These are phyloP conservation scores for Suillus lakei DNA, from an alignment of 768 basidiomycete species.

Conservation along the genomic window DNA sequence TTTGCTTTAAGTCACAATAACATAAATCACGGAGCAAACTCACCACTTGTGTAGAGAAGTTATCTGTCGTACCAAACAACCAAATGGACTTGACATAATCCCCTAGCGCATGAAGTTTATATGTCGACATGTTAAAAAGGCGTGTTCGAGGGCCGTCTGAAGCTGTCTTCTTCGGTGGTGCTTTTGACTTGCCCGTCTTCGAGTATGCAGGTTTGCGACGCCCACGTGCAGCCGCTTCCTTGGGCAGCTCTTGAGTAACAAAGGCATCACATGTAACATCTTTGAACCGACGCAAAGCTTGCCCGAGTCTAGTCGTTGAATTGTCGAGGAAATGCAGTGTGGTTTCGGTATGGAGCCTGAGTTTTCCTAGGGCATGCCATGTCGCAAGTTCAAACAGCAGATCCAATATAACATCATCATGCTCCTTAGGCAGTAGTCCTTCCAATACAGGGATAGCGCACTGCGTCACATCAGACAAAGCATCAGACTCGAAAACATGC, in stretches of 20 bases:
- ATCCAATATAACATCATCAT: conserved; percentile 19
- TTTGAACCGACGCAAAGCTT: conserved; percentile 25
- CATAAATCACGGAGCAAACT: background rate
- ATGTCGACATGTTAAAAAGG: conserved; percentile 13
- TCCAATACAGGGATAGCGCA: conserved; percentile 25
- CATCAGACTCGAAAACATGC: background rate
- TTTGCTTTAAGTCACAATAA: background rate
- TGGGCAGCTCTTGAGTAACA: conserved; percentile 40
- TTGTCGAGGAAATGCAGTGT: conserved; percentile 16
- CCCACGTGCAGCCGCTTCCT: conserved; percentile 39
- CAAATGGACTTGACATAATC: conserved; percentile 14
- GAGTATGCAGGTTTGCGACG: conserved; percentile 16
- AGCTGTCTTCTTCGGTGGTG: background rate
- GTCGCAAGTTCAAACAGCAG: conserved; percentile 19
- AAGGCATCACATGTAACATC: conserved; percentile 28
- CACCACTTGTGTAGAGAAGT: conserved; percentile 38
- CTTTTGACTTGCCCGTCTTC: background rate
- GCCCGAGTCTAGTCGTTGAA: conserved; percentile 18
- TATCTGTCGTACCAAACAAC: conserved; percentile 38
- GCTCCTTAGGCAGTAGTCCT: conserved; percentile 14
- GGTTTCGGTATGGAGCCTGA: conserved; percentile 20
- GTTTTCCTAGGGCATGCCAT: conserved; percentile 26
- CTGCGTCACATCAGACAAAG: conserved; percentile 18
- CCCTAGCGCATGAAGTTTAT: conserved; percentile 16
- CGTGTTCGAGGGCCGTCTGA: background rate